Base-by-base conservation (phyloP, 257 asterid species). In the Lithospermum erythrorhizon region DNA sequence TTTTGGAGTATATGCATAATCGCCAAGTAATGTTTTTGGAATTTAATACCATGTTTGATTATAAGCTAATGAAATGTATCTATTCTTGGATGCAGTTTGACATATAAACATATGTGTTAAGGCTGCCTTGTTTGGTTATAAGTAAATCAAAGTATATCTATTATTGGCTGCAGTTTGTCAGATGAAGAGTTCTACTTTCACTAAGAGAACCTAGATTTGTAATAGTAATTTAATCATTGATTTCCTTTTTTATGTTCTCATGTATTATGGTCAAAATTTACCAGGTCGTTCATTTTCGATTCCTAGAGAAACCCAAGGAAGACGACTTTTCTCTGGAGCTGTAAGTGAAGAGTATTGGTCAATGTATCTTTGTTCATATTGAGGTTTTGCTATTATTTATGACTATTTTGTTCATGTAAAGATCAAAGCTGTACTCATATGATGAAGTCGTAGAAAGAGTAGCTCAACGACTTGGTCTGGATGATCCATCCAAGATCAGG, bases 231-330 rank as follows among this genome's bases (percentile, higher is more conserved):
- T 41, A 11, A 41, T 41, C 14, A 18, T 3, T 41, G 58, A 25
- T 66, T 21, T 53, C 8, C 11, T 48, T 27, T 35, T 57, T 49
- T 19, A 48, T 51, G 48, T 59, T 55, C 24, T 59, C 53, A 29
- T 58, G 22, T 70, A 32, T 57, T 59, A 57, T 66, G 61, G 75
- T 62, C n/a, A 23, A 63, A 71, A 70, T 41, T 61, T 70, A 64
- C 19, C 74, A 87, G 96, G 80, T 85, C 68, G 94, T 87, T 65
- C 91, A 77, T 23, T 87, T 87, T 60, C 96, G 94, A 32, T 72
- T 84, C 18, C 66, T 87, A 74, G 96, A 87, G 78, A 84, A 76
- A 75, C 87, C 94, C 23, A 87, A 82, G 94, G 96, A 87, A 61
- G 96, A 87, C 25, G 96, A 87, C 65, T 87, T 85, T 71, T 84